Conservation (phyloP, 257 asterid genomes). For the Sherardia arvensis region DNA sequence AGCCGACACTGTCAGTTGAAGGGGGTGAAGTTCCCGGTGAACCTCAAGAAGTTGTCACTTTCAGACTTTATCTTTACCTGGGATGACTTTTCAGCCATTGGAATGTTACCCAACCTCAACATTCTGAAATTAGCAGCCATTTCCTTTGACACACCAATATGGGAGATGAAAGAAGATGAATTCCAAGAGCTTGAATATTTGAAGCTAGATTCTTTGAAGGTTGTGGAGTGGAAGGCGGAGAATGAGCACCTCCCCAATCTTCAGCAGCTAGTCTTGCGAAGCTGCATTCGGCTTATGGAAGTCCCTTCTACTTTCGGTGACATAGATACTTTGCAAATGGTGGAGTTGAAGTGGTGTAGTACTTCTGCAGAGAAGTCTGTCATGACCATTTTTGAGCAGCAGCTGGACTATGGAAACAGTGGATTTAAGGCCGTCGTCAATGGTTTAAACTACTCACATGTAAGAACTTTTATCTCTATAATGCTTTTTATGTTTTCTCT, state of each 20-base stretch:
- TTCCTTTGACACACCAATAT: not conserved
- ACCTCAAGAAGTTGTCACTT: constrained; percentile 11
- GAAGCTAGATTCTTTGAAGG: not conserved
- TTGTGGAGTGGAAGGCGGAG: not conserved
- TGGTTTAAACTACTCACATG: not conserved
- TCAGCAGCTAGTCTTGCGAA: not conserved
- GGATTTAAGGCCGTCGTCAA: not conserved
- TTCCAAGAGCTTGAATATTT: not conserved
- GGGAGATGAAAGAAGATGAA: not conserved
- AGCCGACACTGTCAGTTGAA: not conserved
- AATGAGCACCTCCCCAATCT: not conserved
- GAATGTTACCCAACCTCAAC: not conserved
- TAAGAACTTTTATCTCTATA: too few species aligned
- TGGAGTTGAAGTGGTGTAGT: not conserved
- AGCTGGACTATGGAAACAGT: not conserved
- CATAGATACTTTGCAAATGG: not conserved
- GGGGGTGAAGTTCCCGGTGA: not conserved
- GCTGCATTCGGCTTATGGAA: not conserved
- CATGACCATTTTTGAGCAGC: not conserved
- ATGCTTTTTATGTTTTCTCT: too few species aligned
- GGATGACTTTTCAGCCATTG: too few species aligned
- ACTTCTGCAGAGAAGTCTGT: not conserved
- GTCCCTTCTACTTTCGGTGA: not conserved
- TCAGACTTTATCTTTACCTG: not conserved
- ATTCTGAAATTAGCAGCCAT: constrained; percentile 5